Conservation (phyloP, 441 rosid genomes). For the Macaranga tanarius region DNA sequence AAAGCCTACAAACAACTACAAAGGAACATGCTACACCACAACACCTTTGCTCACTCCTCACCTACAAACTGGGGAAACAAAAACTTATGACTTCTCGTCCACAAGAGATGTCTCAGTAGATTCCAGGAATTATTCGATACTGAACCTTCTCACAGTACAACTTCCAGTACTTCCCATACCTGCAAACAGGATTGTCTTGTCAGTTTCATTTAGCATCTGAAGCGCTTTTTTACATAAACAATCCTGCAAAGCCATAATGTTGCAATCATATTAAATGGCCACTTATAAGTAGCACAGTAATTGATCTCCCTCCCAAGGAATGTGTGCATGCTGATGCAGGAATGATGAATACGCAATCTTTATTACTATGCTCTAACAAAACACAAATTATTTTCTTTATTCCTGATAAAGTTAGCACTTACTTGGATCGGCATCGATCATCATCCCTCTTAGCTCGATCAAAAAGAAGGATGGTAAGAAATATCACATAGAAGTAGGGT, state of each 20-base stretch:
- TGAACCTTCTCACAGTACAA: constrained; percentile 80
- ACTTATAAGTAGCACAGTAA: too few relatives aligned
- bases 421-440: constrained; percentile 90
- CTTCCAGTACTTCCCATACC: constrained; percentile 96
- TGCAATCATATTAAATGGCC: too few relatives aligned
- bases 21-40: neutral
- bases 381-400: neutral
- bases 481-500: constrained; percentile 87
- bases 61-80: neutral
- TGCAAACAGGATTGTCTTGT: constrained; percentile 27
- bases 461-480: constrained; percentile 79
- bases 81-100: too few relatives aligned
- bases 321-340: too few relatives aligned
- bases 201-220: neutral
- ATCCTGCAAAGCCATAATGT: too few relatives aligned
- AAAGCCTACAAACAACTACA: neutral
- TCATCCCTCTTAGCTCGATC: constrained; percentile 97
- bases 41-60: neutral
- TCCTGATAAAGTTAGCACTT: constrained; percentile 33
- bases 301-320: too few relatives aligned
- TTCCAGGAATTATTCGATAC: constrained; percentile 70
- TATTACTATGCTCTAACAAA: neutral
- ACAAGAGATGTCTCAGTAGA: constrained; percentile 46
- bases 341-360: neutral
- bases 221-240: too few relatives aligned